Evolutionary conservation across 164 flowering plant genomes (phyloP), one percentile per base, ranked within the genome.

Genomic region (Stephania japonica): DNA sequence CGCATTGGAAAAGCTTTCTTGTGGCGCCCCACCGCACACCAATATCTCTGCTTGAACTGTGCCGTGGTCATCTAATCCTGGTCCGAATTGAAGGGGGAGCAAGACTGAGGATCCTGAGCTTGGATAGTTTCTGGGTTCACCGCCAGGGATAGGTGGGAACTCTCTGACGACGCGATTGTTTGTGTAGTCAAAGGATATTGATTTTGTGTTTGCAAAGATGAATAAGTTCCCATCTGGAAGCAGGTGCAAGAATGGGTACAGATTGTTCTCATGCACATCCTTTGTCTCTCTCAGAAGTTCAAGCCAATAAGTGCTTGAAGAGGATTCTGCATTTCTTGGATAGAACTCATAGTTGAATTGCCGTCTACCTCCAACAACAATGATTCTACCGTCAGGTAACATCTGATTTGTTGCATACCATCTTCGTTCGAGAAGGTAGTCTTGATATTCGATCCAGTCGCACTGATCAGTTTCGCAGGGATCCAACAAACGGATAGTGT

Each of bases 161-260:
- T 83, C 81, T 24, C 78, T 77, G 13, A 92, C 44, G 38, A 94
- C 80, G 1, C 16, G 68, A 68, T 86, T 79, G 0, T 70, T 59
- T 0, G 0, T 43, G 72, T 91, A 91, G 68, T 92, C 89, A 24
- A 92, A 65, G 19, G 75, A 67, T 24, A 94, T 83, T 0, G 97
- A 82, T 0, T 90, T 83, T 0, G 75, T 77, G 71, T 92, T 91
- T 1, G 97, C 97, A 76, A 94, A 92, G 38, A 92, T 69, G 80
- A 87, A 94, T 10, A 91, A 85, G 56, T 86, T 85, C 1, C 95
- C 95, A 71, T 90, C 89, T 0, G 94, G 92, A 0, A 86, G 59
- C 16, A 94, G 85, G 78, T 89, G 88, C 79, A 94, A 69, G 78
- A 91, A 94, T 0, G 98, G 98, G 50, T 92, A 94, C 59, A 92